phyloP scores from a whole-genome alignment of 2,329 filamentous ascomycete genomes.

The Cyphellophora attinorum region DNA sequence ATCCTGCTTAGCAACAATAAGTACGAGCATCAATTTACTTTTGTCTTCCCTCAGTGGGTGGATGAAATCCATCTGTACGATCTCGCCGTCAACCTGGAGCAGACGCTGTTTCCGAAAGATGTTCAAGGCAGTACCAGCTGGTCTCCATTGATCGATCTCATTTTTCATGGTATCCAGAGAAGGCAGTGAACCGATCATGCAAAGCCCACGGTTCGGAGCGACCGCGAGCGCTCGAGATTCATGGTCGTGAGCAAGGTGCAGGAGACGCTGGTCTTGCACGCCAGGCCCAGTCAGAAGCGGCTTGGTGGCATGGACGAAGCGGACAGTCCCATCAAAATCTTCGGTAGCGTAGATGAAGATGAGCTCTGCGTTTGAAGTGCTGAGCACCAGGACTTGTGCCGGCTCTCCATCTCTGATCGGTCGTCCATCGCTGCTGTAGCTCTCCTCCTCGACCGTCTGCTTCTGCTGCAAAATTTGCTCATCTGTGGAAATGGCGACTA shows the following conservation, averaged over 20 bases:
- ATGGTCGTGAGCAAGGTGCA: conserved; percentile 69
- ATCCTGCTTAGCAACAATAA: conserved; percentile 38
- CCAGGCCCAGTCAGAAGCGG: conserved; percentile 49
- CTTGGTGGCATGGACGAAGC: conserved; percentile 53
- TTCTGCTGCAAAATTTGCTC: conserved; percentile 17
- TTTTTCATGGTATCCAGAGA: conserved; percentile 42
- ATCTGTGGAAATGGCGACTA: conserved; percentile 12
- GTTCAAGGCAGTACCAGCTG: conserved; percentile 29
- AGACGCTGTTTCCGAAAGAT: conserved; percentile 50
- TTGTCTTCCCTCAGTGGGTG: conserved; percentile 58
- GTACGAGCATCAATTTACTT: conserved; percentile 64
- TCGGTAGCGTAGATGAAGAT: conserved; percentile 64
- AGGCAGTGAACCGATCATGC: conserved; percentile 64
- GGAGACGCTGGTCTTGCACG: conserved; percentile 46
- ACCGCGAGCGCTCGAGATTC: conserved; percentile 56
- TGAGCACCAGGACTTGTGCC: conserved; percentile 71
- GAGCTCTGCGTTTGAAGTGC: conserved; percentile 62
- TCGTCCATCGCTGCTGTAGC: conserved; percentile 12
- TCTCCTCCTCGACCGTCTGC: conserved; percentile 15
- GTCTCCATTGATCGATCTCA: conserved; percentile 21
- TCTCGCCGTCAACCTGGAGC: conserved; percentile 55
- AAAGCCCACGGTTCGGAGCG: conserved; percentile 58
- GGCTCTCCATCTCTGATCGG: conserved; percentile 38
- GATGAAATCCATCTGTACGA: conserved; percentile 80
- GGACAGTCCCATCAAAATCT: conserved; percentile 33